Evolutionary conservation across 2,329 filamentous ascomycete genomes (phyloP), one percentile per base, ranked within the genome.

Genomic region (Colletotrichum sp.): DNA sequence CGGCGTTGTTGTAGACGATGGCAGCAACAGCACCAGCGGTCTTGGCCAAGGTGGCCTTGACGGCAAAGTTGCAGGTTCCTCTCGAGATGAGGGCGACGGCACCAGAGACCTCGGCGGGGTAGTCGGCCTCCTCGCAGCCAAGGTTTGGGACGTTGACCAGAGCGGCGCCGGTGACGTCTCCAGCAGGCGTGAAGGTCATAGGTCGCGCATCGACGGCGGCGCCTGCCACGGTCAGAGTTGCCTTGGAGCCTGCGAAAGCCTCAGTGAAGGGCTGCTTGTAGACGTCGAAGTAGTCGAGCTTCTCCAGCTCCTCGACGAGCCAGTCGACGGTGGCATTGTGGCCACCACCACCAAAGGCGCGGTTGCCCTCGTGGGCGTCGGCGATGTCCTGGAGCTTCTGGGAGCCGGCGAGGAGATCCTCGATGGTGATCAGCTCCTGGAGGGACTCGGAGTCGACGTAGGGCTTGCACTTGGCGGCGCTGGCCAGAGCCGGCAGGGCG

Each of bases 1-100:
- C 82, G 5, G 85, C 88, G 76, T 93, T 93, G 86, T 94, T 93
- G 84, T 93, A 93, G 75, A 94, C 86, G 69, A 94, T 80, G 1
- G 88, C 88, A 2, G 85, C 93, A 0, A 82, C 81, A 2, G 93
- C 93, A 22, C 92, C 91, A 3, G 92, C 91, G 1, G 82, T 80
- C 74, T 89, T 89, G 29, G 92, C 92, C 22, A 88, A 84, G 49
- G 86, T 82, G 8, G 90, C 87, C 85, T 94, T 94, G 27, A 87
- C 79, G 9, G 86, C 88, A 72, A 94, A 94, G 19, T 87, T 79
- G 81, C 93, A 94, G 2, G 79, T 83, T 71, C 93, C 92, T 79
- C 92, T 89, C 8, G 86, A 87, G 70, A 94, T 87, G 27, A 94
- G 85, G 7, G 91, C 92, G 62, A 94, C 89, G 25, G 87, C 90